These are phyloP conservation scores for Syncephalastrum sp. DNA, from an alignment of 371 early-diverging fungal genomes.

Conservation along the genomic window DNA sequence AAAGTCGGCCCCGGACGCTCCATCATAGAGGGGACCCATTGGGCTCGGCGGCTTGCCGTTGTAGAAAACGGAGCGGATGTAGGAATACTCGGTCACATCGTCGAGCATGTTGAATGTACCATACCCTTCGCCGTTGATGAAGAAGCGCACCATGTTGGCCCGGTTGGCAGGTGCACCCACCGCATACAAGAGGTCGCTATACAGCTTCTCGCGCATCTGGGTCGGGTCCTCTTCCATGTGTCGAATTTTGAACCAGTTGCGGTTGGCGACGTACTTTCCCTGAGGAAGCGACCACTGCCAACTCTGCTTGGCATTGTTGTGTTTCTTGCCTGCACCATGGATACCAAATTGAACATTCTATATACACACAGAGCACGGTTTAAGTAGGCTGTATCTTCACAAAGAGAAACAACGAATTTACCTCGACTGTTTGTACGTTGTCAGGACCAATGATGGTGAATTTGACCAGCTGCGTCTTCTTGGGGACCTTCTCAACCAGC, in stretches of 20 bases:
- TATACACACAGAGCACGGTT: neutral
- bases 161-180: conserved; percentile 49
- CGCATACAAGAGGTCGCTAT: conserved; percentile 49
- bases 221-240: conserved; percentile 62
- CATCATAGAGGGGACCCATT: conserved; percentile 53
- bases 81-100: conserved; percentile 50
- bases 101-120: conserved; percentile 61
- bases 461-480: conserved; percentile 21
- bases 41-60: conserved; percentile 38
- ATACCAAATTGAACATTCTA: conserved; percentile 34
- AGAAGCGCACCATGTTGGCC: conserved; percentile 54
- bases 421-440: conserved; percentile 34
- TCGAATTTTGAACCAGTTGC: conserved; percentile 55
- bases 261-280: conserved; percentile 33
- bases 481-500: conserved; percentile 29
- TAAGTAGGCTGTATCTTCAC: neutral
- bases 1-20: conserved; percentile 54
- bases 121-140: conserved; percentile 46
- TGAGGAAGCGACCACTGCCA: conserved; percentile 46
- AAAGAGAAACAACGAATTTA: neutral
- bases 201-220: conserved; percentile 59
- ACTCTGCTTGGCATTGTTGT: conserved; percentile 60
- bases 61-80: conserved; percentile 46
- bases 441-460: conserved; percentile 48
- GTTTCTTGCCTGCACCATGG: conserved; percentile 55